Conservation (phyloP, 1,284 basidiomycete species). For the Ceratobasidium sp. region DNA sequence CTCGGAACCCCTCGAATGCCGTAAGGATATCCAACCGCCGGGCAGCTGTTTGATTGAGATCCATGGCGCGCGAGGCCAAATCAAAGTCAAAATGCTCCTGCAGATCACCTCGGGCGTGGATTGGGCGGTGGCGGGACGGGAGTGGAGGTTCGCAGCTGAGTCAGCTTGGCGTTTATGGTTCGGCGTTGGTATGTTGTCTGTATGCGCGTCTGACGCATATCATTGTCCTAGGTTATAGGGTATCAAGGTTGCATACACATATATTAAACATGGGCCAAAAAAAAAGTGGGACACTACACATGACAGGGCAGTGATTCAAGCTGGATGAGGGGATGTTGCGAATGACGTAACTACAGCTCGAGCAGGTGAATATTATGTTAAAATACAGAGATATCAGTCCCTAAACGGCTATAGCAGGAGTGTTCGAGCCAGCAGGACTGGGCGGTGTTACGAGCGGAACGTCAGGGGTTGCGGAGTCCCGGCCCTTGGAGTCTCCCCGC, state of each 20-base stretch:
- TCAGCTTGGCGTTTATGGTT: background rate
- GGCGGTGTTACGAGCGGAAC: constrained; percentile 1
- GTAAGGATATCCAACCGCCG: constrained; percentile 43
- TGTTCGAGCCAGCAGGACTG: constrained; percentile 14
- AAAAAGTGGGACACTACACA: constrained; percentile 5
- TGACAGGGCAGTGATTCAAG: constrained; percentile 20
- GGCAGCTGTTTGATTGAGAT: background rate
- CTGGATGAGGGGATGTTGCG: background rate
- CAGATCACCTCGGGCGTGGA: background rate
- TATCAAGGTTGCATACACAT: constrained; percentile 21
- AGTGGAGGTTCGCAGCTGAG: background rate
- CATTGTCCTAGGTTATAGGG: background rate
- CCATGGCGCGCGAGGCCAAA: background rate
- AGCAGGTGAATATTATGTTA: background rate
- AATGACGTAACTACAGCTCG: constrained; percentile 35
- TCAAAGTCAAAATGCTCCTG: background rate
- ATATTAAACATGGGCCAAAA: constrained; percentile 22
- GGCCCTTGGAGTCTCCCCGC: background rate
- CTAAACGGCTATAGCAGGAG: constrained; percentile 10
- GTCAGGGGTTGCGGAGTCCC: background rate
- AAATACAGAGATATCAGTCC: constrained; percentile 18
- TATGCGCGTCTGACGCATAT: background rate
- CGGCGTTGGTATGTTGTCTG: background rate
- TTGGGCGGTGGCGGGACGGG: background rate
- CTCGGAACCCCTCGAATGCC: constrained; percentile 67